Evolutionary conservation across 2,329 filamentous ascomycete genomes (phyloP), one percentile per base, ranked within the genome.

Genomic region (Aspergillus sp.): DNA sequence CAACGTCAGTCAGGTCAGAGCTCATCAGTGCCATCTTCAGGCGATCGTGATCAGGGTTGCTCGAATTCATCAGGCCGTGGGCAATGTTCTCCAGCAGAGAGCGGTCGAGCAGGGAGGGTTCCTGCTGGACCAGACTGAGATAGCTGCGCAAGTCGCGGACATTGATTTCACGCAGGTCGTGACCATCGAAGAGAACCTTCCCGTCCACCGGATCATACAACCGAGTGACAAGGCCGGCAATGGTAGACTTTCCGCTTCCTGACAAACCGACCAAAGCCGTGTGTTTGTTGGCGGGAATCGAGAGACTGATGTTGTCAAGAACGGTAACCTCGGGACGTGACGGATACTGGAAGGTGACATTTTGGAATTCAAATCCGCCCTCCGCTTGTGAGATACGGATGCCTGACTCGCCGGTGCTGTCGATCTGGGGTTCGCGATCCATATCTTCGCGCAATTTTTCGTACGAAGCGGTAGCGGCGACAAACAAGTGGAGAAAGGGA

Each of bases 11-110:
- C 19, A 89, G 76, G 1, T 78, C 70, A 13, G 81, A 74, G 10
- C 83, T 75, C 3, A 86, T 76, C 2, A 89, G 77, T 4, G 63
- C 53, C 10, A 41, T 21, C 64, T 60, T 84, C 82, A 61, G 90
- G 86, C 83, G 84, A 4, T 53, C 59, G 55, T 73, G 70, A 17
- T 17, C 59, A 0, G 71, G 65, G 39, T 72, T 68, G 49, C 66
- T 71, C 0, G 71, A 72, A 57, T 85, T 66, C 71, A 80, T 72
- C 11, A 84, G 70, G 1, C 82, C 82, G 47, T 80, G 72, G 1
- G 79, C 80, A 54, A 97, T 95, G 74, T 96, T 96, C 51, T 90
- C 85, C 71, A 84, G 90, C 64, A 96, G 93, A 0, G 90, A 91
- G 0, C 89, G 91, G 57, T 87, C 87, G 71, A 96, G 96, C 0